Evolutionary conservation across 306 rosid genomes (phyloP).

Genomic region (Argentina anserina): DNA sequence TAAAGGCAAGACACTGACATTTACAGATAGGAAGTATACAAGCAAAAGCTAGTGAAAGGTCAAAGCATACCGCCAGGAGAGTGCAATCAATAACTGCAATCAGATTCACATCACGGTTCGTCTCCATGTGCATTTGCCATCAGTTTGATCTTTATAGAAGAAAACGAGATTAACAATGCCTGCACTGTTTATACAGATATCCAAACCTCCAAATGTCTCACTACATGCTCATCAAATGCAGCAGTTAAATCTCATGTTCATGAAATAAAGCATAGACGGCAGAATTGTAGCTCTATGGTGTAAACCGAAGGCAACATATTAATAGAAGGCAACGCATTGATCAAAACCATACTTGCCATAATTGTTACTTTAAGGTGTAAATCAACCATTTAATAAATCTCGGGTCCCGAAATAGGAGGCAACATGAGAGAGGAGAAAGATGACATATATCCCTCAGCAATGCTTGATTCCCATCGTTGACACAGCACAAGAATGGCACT

Average conservation of each 20-base stretch:
- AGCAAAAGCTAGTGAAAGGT: slow-evolving; percentile 20
- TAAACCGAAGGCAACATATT: too few relatives aligned
- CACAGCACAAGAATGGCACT: too few relatives aligned
- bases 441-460: too few relatives aligned
- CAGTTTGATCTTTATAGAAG: slow-evolving; percentile 55
- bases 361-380: too few relatives aligned
- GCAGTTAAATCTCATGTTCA: slow-evolving; percentile 58
- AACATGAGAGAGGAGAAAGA: too few relatives aligned
- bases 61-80: slow-evolving; percentile 63
- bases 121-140: slow-evolving; percentile 89
- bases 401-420: too few relatives aligned
- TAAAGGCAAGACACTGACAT: not conserved
- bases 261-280: not conserved
- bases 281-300: too few relatives aligned
- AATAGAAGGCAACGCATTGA: too few relatives aligned
- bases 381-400: too few relatives aligned
- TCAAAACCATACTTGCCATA: too few relatives aligned
- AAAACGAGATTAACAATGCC: slow-evolving; percentile 48
- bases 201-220: slow-evolving; percentile 79
- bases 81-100: slow-evolving; percentile 60
- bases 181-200: slow-evolving; percentile 78
- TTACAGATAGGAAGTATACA: not conserved
- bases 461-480: too few relatives aligned
- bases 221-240: slow-evolving; percentile 73
- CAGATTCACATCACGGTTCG: slow-evolving; percentile 59